Percentiles rank a stretch among this genome's conserved stretches.
phyloP scores from a whole-genome alignment of 768 basidiomycete species.

The Polyporus arcularius region DNA sequence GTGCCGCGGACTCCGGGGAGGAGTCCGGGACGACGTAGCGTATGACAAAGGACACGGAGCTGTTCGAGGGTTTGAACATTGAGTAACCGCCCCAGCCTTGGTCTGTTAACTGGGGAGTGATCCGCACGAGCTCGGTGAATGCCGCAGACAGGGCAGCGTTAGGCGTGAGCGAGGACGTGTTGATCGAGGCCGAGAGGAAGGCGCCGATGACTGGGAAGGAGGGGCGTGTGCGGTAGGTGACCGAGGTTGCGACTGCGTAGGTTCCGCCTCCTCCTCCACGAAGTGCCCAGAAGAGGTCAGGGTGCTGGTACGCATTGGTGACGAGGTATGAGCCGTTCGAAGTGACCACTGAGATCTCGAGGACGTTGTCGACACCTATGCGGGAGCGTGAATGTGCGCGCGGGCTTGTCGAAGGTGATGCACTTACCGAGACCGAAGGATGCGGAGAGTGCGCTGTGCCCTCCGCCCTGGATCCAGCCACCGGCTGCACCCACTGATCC shows the following conservation, averaged over 20 bases:
- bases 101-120: constrained; percentile 39
- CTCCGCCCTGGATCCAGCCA: constrained; percentile 42
- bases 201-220: constrained; percentile 34
- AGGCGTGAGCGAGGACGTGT: not conserved
- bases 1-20: constrained; percentile 26
- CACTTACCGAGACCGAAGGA: constrained; percentile 31
- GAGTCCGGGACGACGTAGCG: constrained; percentile 34
- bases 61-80: not conserved
- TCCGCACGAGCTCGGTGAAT: constrained; percentile 35
- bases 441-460: constrained; percentile 32
- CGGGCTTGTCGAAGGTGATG: not conserved
- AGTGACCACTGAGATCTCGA: constrained; percentile 54
- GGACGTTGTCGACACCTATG: constrained; percentile 22
- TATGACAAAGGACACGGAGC: not conserved
- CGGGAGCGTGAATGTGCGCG: not conserved
- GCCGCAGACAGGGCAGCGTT: not conserved
- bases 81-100: constrained; percentile 5
- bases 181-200: constrained; percentile 17
- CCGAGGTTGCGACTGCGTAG: constrained; percentile 41
- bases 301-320: constrained; percentile 46
- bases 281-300: constrained; percentile 56
- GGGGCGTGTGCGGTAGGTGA: constrained; percentile 47
- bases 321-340: constrained; percentile 47
- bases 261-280: constrained; percentile 43
- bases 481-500: constrained; percentile 49